Conservation (phyloP, 2,329 filamentous ascomycete genomes). For the Colletotrichum lini region DNA sequence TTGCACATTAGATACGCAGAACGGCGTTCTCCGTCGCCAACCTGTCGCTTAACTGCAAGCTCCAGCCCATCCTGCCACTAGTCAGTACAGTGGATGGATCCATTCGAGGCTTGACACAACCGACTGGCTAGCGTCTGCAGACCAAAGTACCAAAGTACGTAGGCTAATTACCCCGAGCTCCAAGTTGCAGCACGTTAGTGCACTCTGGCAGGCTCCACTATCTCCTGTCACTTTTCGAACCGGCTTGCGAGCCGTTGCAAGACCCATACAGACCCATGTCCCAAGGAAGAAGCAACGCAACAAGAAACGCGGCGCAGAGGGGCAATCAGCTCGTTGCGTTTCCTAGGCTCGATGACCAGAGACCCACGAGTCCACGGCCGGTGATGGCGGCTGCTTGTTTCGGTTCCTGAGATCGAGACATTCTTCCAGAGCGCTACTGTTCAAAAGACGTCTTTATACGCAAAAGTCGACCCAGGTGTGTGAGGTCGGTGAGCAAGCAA, state of each 20-base stretch:
- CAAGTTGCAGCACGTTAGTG: slow-evolving; percentile 22
- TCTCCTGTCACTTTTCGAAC: slow-evolving; percentile 39
- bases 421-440: neutral
- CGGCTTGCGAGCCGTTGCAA: slow-evolving; percentile 36
- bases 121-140: slow-evolving; percentile 15
- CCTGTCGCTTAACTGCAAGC: slow-evolving; percentile 26
- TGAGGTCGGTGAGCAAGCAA: neutral
- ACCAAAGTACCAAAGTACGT: neutral
- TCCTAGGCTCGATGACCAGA: neutral
- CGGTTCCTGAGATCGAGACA: neutral
- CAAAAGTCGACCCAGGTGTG: neutral
- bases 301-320: slow-evolving; percentile 10
- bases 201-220: slow-evolving; percentile 28
- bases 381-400: neutral
- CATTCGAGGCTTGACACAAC: neutral
- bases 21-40: slow-evolving; percentile 34
- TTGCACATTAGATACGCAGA: neutral
- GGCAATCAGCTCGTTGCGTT: slow-evolving; percentile 27
- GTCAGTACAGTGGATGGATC: neutral
- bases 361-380: neutral
- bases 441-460: neutral
- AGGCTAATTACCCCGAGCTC: slow-evolving; percentile 4
- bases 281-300: slow-evolving; percentile 14
- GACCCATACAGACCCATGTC: slow-evolving; percentile 5
- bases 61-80: slow-evolving; percentile 15